phyloP scores from a whole-genome alignment of 345 rosid genomes.

The Lumnitzera racemosa region DNA sequence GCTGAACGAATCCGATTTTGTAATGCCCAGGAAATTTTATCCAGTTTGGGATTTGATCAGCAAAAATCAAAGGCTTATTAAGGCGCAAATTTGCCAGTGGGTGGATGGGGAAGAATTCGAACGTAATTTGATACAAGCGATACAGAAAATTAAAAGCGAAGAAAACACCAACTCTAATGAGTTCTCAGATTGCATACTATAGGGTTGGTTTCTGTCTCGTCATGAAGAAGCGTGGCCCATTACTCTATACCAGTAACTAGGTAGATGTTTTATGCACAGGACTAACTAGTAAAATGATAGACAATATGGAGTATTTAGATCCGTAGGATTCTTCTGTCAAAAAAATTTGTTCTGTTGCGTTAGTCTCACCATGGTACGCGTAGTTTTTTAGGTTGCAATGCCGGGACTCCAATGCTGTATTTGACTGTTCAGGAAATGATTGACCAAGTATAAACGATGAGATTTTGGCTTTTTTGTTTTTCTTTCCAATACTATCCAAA shows the following conservation, averaged over 20 bases:
- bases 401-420: too few species aligned
- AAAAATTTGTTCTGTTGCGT: too few species aligned
- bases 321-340: too few species aligned
- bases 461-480: too few species aligned
- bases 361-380: too few species aligned
- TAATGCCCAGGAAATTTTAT: slow-evolving; percentile 83
- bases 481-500: too few species aligned
- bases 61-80: slow-evolving; percentile 41
- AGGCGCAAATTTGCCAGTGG: slow-evolving; percentile 72
- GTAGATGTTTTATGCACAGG: slow-evolving; percentile 4
- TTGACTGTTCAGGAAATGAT: too few species aligned
- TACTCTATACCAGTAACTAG: slow-evolving; percentile 28
- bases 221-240: slow-evolving; percentile 26
- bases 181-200: slow-evolving; percentile 42
- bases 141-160: slow-evolving; percentile 17
- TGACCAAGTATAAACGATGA: too few species aligned
- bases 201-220: slow-evolving; percentile 20
- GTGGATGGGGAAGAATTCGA: slow-evolving; percentile 60
- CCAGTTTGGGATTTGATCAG: slow-evolving; percentile 74
- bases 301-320: too few species aligned
- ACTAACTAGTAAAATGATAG: too few species aligned
- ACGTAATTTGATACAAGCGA: slow-evolving; percentile 24
- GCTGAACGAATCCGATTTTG: slow-evolving; percentile 39
- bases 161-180: slow-evolving; percentile 8
- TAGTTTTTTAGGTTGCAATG: too few species aligned